These are phyloP conservation scores for Cryptosporidium bovis DNA, from an alignment of 169 alveolate species.

Conservation along the genomic window DNA sequence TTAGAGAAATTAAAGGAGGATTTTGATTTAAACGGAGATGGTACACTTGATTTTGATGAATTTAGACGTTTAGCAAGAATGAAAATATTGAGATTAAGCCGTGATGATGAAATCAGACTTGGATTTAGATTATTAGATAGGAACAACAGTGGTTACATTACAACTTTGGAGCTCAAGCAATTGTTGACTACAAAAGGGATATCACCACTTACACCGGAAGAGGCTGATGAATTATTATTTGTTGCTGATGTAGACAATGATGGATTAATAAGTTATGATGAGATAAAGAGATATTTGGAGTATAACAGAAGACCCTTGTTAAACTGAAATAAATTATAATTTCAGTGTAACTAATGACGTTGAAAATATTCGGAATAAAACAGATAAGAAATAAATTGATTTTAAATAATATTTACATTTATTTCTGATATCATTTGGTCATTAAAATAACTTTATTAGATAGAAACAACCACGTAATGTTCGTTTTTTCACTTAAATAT, in stretches of 20 bases:
- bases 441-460: no score
- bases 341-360: not conserved
- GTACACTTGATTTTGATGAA: slow-evolving; percentile 63
- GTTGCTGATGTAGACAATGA: slow-evolving; percentile 70
- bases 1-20: slow-evolving; percentile 64
- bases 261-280: slow-evolving; percentile 71
- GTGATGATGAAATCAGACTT: slow-evolving; percentile 65
- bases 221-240: slow-evolving; percentile 66
- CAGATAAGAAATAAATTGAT: not conserved
- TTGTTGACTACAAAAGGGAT: slow-evolving; percentile 68
- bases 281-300: slow-evolving; percentile 68
- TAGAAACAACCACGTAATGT: no score
- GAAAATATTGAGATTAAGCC: slow-evolving; percentile 64
- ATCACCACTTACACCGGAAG: slow-evolving; percentile 58
- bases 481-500: no score
- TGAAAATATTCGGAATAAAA: not conserved
- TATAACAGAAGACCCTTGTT: slow-evolving; percentile 63
- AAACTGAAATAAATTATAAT: not conserved
- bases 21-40: slow-evolving; percentile 59
- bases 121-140: slow-evolving; percentile 68
- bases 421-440: no score
- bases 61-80: slow-evolving; percentile 67
- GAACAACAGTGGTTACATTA: slow-evolving; percentile 65
- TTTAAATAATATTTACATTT: not conserved
- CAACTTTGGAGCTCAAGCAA: slow-evolving; percentile 62